Conservation (phyloP, 768 basidiomycete species). For the Amanita jacksonii region DNA sequence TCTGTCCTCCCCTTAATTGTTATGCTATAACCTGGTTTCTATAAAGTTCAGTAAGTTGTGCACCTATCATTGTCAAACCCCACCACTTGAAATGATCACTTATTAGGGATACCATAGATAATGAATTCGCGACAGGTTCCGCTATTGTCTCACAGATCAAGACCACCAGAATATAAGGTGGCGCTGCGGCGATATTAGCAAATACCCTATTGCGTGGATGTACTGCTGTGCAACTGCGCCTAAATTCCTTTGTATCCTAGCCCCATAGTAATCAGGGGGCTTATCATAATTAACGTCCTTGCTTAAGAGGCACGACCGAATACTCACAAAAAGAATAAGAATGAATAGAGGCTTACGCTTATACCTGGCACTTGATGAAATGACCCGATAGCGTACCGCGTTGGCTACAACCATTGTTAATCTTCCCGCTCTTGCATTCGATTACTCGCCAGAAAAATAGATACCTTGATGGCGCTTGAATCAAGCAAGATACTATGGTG, state of each 20-base stretch:
- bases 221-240: constrained; percentile 54
- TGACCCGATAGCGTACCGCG: too few relatives aligned
- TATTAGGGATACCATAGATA: constrained; percentile 33
- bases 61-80: constrained; percentile 43
- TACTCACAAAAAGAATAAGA: constrained; percentile 53
- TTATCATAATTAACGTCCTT: constrained; percentile 13
- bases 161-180: constrained; percentile 52
- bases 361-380: too few relatives aligned
- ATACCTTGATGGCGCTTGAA: too few relatives aligned
- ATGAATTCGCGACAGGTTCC: not conserved
- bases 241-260: constrained; percentile 43
- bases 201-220: not conserved
- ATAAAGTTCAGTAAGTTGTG: constrained; percentile 11
- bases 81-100: constrained; percentile 47
- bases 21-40: constrained; percentile 36
- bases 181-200: constrained; percentile 24
- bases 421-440: too few relatives aligned
- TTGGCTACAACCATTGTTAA: too few relatives aligned
- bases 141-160: constrained; percentile 32
- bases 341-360: constrained; percentile 60
- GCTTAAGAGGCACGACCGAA: not conserved
- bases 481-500: too few relatives aligned
- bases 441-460: too few relatives aligned
- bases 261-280: constrained; percentile 59
- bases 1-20: constrained; percentile 41